Conservation (phyloP, 768 basidiomycete species). For the Punctularia strigosozonata region DNA sequence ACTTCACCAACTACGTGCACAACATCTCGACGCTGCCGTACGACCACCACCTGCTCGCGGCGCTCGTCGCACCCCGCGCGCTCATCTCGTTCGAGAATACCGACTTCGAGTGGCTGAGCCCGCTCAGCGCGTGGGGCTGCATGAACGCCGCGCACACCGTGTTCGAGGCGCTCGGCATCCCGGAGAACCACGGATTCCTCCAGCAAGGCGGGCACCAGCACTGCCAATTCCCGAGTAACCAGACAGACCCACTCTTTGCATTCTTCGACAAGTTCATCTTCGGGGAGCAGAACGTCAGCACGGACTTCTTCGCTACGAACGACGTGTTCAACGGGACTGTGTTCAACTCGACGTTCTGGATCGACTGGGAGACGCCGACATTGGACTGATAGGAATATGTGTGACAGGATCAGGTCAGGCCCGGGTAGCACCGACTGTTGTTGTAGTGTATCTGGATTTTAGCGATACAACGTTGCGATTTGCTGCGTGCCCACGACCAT, state of each 20-base stretch:
- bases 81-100: slow-evolving; percentile 37
- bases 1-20: slow-evolving; percentile 29
- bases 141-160: slow-evolving; percentile 30
- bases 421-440: too few relatives aligned
- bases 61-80: slow-evolving; percentile 35
- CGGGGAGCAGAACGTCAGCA: slow-evolving; percentile 26
- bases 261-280: slow-evolving; percentile 40
- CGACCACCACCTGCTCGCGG: slow-evolving; percentile 40
- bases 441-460: too few relatives aligned
- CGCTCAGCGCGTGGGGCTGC: slow-evolving; percentile 31
- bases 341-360: slow-evolving; percentile 24
- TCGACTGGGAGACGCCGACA: slow-evolving; percentile 30
- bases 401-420: too few relatives aligned
- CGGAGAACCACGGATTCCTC: slow-evolving; percentile 33
- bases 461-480: too few relatives aligned
- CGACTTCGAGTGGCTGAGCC: slow-evolving; percentile 36
- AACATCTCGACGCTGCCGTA: slow-evolving; percentile 28
- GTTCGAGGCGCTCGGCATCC: slow-evolving; percentile 31
- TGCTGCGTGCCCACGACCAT: too few relatives aligned
- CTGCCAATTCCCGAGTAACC: slow-evolving; percentile 33
- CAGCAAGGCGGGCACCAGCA: slow-evolving; percentile 38
- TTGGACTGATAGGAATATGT: slow-evolving; percentile 23
- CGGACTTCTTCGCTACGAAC: slow-evolving; percentile 28
- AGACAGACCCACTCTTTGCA: slow-evolving; percentile 29
- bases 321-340: slow-evolving; percentile 20